Base-by-base conservation (phyloP, 2,329 filamentous ascomycete genomes). In the Keithomyces neogunnii region DNA sequence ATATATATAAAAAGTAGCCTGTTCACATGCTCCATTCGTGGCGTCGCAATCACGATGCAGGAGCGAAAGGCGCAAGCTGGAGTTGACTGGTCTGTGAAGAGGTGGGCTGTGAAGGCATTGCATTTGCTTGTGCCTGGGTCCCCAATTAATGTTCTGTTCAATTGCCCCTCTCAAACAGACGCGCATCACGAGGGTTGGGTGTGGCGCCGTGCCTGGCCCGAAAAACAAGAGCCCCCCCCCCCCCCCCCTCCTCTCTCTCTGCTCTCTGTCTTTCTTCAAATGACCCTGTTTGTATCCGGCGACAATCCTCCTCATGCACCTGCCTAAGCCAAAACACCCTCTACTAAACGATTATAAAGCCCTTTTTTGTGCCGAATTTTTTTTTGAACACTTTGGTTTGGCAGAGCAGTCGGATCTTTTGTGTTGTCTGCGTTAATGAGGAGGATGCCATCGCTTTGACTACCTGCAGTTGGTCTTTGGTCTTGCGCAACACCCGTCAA, bases 391-490 rank as follows among this genome's bases (percentile, higher is more conserved):
- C 4, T 39, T 39, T 11, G 13, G 9, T 13, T 5, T 3, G 19
- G 19, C 19, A 19, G 19, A 19, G 36, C 9, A 26, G 8, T 19
- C 19, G 26, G 40, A 44, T 6, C 40, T 30, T 44, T 11, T 5
- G 4, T 44, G 26, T 30, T 44, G 40, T 44, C 30, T 32, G 35
- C 19, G n/a, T 48, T 42, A 28, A 48, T 48, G 26, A 48, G 40
- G 40, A 43, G 36, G 11, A 66, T 66, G 64, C 57, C 53, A 56
- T 53, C 59, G 38, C 53, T 56, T 53, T 66, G 63, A 66, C 59
- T 61, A 39, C 45, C 52, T 51, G 51, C 47, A 52, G 56, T 55
- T 53, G 55, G 54, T 49, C 48, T 56, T 54, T 56, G 62, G 55
- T 55, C 56, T 59, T 55, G 58, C 51, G 58, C 59, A 49, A 57